Evolutionary conservation across 768 basidiomycete genomes (phyloP).

Genomic region (Guyanaporus albipodus): DNA sequence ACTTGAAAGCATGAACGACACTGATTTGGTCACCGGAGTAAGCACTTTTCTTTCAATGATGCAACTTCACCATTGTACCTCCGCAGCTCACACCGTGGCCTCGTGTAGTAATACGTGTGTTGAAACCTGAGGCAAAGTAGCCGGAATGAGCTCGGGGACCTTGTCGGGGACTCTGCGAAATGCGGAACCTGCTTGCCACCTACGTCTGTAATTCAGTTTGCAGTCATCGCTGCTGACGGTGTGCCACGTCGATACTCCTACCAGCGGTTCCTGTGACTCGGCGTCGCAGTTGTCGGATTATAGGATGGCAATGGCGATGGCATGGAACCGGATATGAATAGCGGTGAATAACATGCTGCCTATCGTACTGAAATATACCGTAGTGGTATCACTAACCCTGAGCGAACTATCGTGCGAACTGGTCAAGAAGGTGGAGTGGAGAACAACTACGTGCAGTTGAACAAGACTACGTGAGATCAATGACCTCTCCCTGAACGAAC

Average conservation of each 20-base stretch:
- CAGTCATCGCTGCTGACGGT: no score
- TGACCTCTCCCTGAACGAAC: constrained; percentile 7
- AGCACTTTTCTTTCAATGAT: no score
- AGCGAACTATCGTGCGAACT: not conserved
- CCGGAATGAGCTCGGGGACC: not conserved
- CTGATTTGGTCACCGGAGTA: not conserved
- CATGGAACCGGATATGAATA: no score
- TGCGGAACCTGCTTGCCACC: not conserved
- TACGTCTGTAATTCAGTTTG: no score
- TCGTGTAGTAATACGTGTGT: not conserved
- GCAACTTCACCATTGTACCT: not conserved
- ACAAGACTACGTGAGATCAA: constrained; percentile 16
- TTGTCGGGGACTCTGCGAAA: not conserved
- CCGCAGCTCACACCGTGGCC: not conserved
- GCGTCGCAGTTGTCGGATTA: no score
- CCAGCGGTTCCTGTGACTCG: no score
- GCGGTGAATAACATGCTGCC: no score
- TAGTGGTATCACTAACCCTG: no score
- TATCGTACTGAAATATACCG: no score
- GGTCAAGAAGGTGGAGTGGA: not conserved
- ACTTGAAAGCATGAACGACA: not conserved
- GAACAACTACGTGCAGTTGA: not conserved
- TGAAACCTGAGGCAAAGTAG: not conserved
- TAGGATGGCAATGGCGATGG: no score
- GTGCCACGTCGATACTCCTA: no score